Base-by-base conservation (phyloP, 805 yeast genomes). In the Yamadazyma insecticola region DNA sequence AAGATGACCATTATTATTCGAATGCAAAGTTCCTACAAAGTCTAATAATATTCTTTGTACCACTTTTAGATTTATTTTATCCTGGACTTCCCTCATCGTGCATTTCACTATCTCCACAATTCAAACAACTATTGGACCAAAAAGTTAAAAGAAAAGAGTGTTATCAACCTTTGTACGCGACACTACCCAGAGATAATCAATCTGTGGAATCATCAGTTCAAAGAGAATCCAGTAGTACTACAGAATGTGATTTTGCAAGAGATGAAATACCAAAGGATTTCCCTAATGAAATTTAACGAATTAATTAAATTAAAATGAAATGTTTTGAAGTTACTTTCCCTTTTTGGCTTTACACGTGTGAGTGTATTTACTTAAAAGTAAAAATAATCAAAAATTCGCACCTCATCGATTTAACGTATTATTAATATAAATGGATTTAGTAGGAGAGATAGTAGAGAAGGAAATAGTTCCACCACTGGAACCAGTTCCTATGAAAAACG, bases 371-470 rank as follows among this genome's bases (percentile, higher is more conserved):
- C n/a, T n/a, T n/a, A n/a, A n/a, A n/a, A n/a, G n/a, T n/a, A n/a
- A n/a, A n/a, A n/a, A n/a, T n/a, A n/a, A n/a, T n/a, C n/a, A n/a
- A n/a, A n/a, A n/a, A n/a, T n/a, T n/a, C n/a, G n/a, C n/a, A n/a
- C n/a, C n/a, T n/a, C n/a, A n/a, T n/a, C n/a, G n/a, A n/a, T n/a
- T n/a, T n/a, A n/a, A n/a, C n/a, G n/a, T n/a, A 18, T 18, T 18
- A 7, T 7, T 18, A 18, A 18, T 18, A 18, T 7, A 18, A 3
- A 81, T 81, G 89, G 81, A 80, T 51, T 63, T 80, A 37, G 55
- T 82, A 16, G 83, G 85, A 7, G 90, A 83, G 41, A 81, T 83
- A 18, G 76, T 81, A 6, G 92, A 83, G 45, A 78, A 67, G 35
- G 76, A 76, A 29, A 55, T 58, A 0, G 50, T 42, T 6, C 50